phyloP scores from a whole-genome alignment of 2,329 filamentous ascomycete species.

The Colletotrichum tropicale region DNA sequence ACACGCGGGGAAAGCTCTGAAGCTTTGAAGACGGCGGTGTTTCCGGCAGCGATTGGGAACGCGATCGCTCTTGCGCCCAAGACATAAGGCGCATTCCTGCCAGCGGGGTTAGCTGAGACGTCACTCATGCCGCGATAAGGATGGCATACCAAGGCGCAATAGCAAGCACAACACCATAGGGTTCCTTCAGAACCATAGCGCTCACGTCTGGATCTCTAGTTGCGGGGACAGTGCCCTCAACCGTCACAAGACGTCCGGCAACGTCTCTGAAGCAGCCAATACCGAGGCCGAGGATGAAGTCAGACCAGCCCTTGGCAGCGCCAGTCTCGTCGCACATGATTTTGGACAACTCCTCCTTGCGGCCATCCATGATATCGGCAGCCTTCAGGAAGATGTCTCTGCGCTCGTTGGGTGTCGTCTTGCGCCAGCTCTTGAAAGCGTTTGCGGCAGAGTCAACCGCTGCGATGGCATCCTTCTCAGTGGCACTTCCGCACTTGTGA shows the following conservation, averaged over 20 bases:
- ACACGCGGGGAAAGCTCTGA: slow-evolving; percentile 71
- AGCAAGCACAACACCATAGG: slow-evolving; percentile 78
- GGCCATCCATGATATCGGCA: slow-evolving; percentile 59
- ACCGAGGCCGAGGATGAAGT: slow-evolving; percentile 37
- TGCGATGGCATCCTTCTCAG: slow-evolving; percentile 55
- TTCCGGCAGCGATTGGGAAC: slow-evolving; percentile 76
- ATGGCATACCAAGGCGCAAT: slow-evolving; percentile 78
- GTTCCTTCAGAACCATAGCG: slow-evolving; percentile 69
- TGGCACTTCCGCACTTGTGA: slow-evolving; percentile 58
- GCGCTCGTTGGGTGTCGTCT: slow-evolving; percentile 59
- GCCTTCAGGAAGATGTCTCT: slow-evolving; percentile 67
- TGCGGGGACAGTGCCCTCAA: slow-evolving; percentile 35
- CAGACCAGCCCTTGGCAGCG: slow-evolving; percentile 26
- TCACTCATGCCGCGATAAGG: not conserved
- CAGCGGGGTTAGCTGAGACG: not conserved
- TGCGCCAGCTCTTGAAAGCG: slow-evolving; percentile 68
- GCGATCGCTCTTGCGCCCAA: slow-evolving; percentile 59
- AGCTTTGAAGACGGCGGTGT: slow-evolving; percentile 76
- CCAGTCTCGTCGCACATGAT: slow-evolving; percentile 53
- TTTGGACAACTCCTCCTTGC: slow-evolving; percentile 56
- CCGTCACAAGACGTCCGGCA: slow-evolving; percentile 37
- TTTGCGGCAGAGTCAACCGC: slow-evolving; percentile 54
- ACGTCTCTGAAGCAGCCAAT: slow-evolving; percentile 40
- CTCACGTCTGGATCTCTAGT: slow-evolving; percentile 48
- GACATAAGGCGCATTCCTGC: slow-evolving; percentile 63